Evolutionary conservation across 768 basidiomycete genomes (phyloP).

Genomic region (Termitomyces sp.): DNA sequence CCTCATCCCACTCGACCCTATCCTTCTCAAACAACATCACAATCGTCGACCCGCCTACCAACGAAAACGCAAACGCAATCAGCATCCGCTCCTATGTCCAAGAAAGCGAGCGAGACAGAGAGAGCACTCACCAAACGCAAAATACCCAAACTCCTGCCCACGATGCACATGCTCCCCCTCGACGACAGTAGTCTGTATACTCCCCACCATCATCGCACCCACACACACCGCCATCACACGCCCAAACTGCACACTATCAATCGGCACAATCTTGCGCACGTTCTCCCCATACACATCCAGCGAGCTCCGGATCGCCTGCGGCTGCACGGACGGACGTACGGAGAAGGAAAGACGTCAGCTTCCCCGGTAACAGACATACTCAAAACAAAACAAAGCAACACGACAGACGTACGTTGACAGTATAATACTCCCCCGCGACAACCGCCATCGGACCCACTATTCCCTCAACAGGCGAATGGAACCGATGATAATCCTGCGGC

Average conservation of each 20-base stretch:
- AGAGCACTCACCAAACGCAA: conserved; percentile 55
- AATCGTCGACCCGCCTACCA: conserved; percentile 87
- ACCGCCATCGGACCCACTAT: conserved; percentile 77
- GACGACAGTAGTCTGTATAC: conserved; percentile 80
- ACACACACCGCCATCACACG: conserved; percentile 89
- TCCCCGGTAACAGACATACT: neutral
- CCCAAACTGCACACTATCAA: conserved; percentile 86
- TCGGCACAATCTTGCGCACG: conserved; percentile 85
- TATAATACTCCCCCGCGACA: conserved; percentile 92
- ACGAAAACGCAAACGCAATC: no score
- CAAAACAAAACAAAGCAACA: no score
- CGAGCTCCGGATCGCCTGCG: conserved; percentile 88
- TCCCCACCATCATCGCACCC: conserved; percentile 95
- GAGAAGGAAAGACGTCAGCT: neutral
- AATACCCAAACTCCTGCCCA: conserved; percentile 91
- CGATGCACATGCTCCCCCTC: conserved; percentile 78
- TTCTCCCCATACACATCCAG: conserved; percentile 96
- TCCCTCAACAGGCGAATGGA: conserved; percentile 85
- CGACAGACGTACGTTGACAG: conserved; percentile 67
- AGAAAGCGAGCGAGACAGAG: no score
- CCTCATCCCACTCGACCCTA: conserved; percentile 86
- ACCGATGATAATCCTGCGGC: conserved; percentile 95
- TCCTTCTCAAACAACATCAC: conserved; percentile 88
- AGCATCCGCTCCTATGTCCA: no score
- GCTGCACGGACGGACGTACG: conserved; percentile 34